Evolutionary conservation across 305 asterid species (phyloP), one percentile per base, ranked within the genome.

Genomic region (Solanum chacoense): DNA sequence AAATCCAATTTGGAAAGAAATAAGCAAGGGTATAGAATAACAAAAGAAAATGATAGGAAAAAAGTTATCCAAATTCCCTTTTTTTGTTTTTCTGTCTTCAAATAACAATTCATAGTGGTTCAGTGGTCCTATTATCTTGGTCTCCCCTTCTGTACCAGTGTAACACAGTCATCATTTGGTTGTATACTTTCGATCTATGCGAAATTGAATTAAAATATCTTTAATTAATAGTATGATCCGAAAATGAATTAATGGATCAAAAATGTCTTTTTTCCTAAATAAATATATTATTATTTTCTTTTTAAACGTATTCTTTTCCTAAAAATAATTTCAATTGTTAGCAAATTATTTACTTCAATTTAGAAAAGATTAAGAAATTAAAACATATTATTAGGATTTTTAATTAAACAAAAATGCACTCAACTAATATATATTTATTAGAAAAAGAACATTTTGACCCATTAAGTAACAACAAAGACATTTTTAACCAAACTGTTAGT

Each of bases 31-130:
- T 72, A 24, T 5, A 11, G 9, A 69, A 72, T 34, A 72, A 73
- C 38, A 31, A 31, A 8, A 32, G 8, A 34, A 34, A 75, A 75
- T 32, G 28, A 74, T 74, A 2, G 45, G 36, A 75, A 24, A 31
- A 20, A 18, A 75, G 81, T 34, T 32, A 75, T 1, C 8, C 8
- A 91, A 90, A 88, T 78, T 86, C 88, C 87, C 91, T 89, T 73
- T 24, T 63, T 35, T 77, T 90, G 89, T 91, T 90, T 89, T 87
- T 73, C 34, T 93, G 96, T 93, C 96, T 86, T 91, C 95, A 87
- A 92, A 89, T 92, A 92, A 92, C 96, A 92, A 88, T 90, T 88
- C 94, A 91, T 90, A 88, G 92, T 90, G 96, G 92, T 90, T 90
- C 91, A 88, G 92, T 90, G 96, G 92, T 91, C 91, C 91, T 42